phyloP scores from a whole-genome alignment of 306 rosid species.

The Bauhinia variegata region DNA sequence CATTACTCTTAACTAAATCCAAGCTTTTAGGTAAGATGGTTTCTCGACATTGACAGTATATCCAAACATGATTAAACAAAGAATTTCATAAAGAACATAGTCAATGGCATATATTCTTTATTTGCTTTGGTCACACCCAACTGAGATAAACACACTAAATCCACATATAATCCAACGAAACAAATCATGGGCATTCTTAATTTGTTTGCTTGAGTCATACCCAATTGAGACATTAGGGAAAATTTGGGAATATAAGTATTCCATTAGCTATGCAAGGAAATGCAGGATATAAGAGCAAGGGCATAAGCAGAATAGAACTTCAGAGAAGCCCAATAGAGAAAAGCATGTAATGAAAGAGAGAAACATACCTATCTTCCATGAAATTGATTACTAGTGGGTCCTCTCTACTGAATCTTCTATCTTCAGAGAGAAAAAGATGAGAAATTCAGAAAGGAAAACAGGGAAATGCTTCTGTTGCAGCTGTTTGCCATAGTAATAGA shows the following conservation, averaged over 20 bases:
- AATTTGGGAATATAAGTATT: not conserved
- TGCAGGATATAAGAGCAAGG: constrained; percentile 11
- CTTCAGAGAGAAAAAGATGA: not conserved
- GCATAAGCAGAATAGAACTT: constrained; percentile 19
- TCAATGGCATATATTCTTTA: not conserved
- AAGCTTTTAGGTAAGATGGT: too few relatives aligned
- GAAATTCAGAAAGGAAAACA: not conserved
- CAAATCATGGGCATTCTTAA: not conserved
- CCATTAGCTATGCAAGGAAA: not conserved
- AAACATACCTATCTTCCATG: constrained; percentile 43
- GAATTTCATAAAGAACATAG: too few relatives aligned
- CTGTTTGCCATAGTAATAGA: not conserved
- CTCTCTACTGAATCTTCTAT: not conserved
- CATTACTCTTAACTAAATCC: too few relatives aligned
- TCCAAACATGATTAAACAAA: not conserved
- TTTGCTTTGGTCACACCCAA: constrained; percentile 16
- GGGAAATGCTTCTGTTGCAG: not conserved
- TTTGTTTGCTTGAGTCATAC: constrained; percentile 23
- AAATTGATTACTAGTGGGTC: constrained; percentile 31
- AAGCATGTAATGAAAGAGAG: constrained; percentile 25
- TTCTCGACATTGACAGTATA: too few relatives aligned
- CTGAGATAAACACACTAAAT: not conserved
- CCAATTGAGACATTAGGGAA: not conserved
- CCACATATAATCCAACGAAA: not conserved
- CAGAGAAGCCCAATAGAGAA: constrained; percentile 17